Base-by-base conservation (phyloP, 106 monocot species). In the Cymbidium sinense region DNA sequence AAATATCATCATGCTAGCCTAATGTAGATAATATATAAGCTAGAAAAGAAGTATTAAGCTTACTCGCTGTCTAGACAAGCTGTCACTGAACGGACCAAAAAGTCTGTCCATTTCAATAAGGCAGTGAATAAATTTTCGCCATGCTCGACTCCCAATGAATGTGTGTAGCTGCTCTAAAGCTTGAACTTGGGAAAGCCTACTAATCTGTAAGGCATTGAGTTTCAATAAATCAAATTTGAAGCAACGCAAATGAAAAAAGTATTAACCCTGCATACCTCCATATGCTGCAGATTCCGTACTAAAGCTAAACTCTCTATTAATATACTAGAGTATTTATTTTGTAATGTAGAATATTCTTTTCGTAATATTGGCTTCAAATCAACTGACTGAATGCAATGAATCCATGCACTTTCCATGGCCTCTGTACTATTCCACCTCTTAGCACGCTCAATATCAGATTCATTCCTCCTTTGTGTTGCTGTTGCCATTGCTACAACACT, bases 401-500 rank as follows among this genome's bases (percentile, higher is more conserved):
- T 83, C 99, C 99, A 99, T 51, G 99, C 99, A 70, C 85, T 83
- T 79, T 88, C 90, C 94, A 99, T 92, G n/a, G 99, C 94, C 83
- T 95, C 99, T 52, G 87, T 84, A 17, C 85, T 75, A 83, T 95
- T 99, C 99, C 99, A 99, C 76, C 94, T 92, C 83, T 89, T 99
- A 81, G 94, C 90, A 81, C 95, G 92, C 69, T 95, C 86, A 34
- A 86, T 34, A 83, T 99, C 99, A 77, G 88, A 82, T 33, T 51
- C 70, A 82, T 85, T 92, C 75, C 99, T 92, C 83, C 99, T 92
- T 82, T 99, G 94, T 69, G 87, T 87, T 72, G 99, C 92, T 75
- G 99, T 99, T 8, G 99, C 92, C 99, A 99, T 99, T 61, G 99
- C 99, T 34, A 99, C 99, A 83, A 95, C 99, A 89, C 99, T 95